A percentile compares a stretch with the other conserved stretches of the same genome.
Conservation (phyloP, 1,284 basidiomycete species). For the Ganoderma resinaceum region DNA sequence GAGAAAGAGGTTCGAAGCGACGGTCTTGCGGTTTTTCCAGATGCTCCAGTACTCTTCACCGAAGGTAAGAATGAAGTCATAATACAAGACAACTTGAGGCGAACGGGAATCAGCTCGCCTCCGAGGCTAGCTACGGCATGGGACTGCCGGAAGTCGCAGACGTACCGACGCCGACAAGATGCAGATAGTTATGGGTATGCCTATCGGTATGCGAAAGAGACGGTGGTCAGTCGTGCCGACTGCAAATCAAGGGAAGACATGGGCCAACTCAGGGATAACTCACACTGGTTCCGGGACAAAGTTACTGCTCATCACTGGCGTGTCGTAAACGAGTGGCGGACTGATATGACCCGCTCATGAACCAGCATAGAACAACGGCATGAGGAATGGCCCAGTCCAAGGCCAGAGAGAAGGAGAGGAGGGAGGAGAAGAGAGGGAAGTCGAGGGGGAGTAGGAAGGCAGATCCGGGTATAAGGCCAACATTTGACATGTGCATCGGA, state of each 20-base stretch:
- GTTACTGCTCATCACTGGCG: conserved; percentile 24
- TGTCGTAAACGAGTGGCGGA: conserved; percentile 15
- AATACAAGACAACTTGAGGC: conserved; percentile 38
- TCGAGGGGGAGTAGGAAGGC: background rate
- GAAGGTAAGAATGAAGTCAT: conserved; percentile 40
- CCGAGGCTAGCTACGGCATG: background rate
- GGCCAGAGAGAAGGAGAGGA: conserved; percentile 11
- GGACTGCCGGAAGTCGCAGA: conserved; percentile 20
- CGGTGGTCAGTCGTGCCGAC: background rate
- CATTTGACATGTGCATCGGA: background rate
- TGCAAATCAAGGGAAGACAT: background rate
- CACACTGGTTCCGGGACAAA: conserved; percentile 30
- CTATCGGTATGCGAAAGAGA: conserved; percentile 17
- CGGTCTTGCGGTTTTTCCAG: conserved; percentile 34
- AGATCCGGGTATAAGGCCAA: conserved; percentile 2
- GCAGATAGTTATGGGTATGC: conserved; percentile 37
- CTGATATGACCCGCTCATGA: conserved; percentile 9
- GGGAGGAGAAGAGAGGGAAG: conserved; percentile 6
- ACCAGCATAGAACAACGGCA: conserved; percentile 18
- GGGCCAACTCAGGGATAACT: conserved; percentile 7
- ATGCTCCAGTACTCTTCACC: conserved; percentile 35
- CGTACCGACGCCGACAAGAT: conserved; percentile 39
- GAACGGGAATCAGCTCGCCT: background rate
- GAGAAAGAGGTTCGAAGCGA: conserved; percentile 32
- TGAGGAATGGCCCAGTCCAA: conserved; percentile 3